Conservation (phyloP, 164 flowering plant species). For the Akebia trifoliata region DNA sequence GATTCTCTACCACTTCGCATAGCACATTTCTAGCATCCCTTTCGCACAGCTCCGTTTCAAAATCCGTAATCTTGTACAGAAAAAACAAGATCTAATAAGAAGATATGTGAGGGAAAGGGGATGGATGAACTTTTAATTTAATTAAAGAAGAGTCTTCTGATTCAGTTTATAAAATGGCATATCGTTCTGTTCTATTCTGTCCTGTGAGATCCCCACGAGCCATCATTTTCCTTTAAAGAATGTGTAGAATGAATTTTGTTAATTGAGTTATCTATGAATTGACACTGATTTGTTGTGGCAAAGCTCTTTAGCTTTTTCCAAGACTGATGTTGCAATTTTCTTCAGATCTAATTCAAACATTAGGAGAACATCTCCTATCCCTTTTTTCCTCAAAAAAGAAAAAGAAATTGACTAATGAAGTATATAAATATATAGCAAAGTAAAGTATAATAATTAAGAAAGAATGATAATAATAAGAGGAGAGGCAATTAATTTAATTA, state of each 20-base stretch:
- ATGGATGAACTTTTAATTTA: no score
- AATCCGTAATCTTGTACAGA: conserved; percentile 32
- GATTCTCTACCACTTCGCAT: conserved; percentile 45
- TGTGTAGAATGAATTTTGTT: no score
- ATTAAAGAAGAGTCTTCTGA: no score
- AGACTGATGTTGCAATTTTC: conserved; percentile 42
- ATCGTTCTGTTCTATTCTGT: no score
- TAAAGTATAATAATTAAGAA: no score
- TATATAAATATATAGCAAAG: no score
- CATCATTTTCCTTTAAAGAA: no score
- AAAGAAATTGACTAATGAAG: no score
- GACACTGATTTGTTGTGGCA: conserved; percentile 51
- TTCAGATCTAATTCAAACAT: conserved; percentile 52
- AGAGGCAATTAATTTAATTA: conserved; percentile 7
- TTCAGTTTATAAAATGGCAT: no score
- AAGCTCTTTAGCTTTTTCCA: conserved; percentile 40
- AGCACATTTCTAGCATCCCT: conserved; percentile 55
- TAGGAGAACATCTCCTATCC: conserved; percentile 48
- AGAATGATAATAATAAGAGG: not conserved
- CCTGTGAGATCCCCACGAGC: no score
- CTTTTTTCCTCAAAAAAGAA: no score
- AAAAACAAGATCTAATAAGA: not conserved
- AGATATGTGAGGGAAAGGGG: not conserved
- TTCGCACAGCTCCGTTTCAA: conserved; percentile 27
- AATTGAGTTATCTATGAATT: no score